Conservation (phyloP, 1,139 yeast genomes). For the Scheffersomyces segobiensis region DNA sequence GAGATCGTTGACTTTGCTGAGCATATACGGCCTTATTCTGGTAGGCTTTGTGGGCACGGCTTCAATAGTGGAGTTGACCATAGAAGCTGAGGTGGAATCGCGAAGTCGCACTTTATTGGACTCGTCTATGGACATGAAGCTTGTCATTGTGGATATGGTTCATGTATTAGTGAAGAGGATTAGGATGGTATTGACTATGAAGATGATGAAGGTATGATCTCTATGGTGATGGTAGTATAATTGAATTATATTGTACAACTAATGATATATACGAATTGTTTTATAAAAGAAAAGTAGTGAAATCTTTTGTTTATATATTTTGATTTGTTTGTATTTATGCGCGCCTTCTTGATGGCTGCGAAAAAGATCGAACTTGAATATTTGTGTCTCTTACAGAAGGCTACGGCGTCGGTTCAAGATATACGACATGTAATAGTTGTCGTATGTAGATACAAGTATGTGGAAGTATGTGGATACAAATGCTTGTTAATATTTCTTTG, state of each 20-base stretch:
- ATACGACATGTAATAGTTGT: background rate
- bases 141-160: slow-evolving; percentile 9
- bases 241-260: background rate
- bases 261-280: background rate
- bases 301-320: background rate
- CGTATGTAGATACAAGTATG: too few species aligned
- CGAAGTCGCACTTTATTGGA: slow-evolving; percentile 17
- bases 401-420: background rate
- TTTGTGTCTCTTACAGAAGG: background rate
- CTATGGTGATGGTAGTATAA: background rate
- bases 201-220: background rate
- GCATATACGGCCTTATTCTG: slow-evolving; percentile 39
- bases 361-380: slow-evolving; percentile 1
- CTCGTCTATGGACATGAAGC: slow-evolving; percentile 11
- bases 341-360: slow-evolving; percentile 5
- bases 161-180: background rate
- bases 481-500: too few species aligned
- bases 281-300: slow-evolving; percentile 1
- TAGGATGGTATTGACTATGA: background rate
- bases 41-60: slow-evolving; percentile 10
- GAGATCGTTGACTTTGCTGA: slow-evolving; percentile 43
- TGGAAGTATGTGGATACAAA: too few species aligned
- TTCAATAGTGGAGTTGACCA: slow-evolving; percentile 20
- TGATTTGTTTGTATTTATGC: background rate
- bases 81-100: slow-evolving; percentile 13